phyloP scores from a whole-genome alignment of 352 stramenopile species.

The Globisporangium cylindrosporum region DNA sequence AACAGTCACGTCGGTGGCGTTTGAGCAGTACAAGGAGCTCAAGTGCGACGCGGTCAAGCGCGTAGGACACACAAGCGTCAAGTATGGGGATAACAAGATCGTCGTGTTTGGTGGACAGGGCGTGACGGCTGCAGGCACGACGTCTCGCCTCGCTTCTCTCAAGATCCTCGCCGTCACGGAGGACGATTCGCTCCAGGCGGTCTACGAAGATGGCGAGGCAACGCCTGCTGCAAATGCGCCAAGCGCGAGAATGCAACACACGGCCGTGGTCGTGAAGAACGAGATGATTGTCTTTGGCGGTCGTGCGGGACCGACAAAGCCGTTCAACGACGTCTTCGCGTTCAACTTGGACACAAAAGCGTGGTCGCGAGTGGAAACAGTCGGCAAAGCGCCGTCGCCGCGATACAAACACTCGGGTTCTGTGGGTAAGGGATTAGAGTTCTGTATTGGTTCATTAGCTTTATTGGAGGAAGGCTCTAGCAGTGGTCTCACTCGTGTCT shows the following conservation, averaged over 20 bases:
- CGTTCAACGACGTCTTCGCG: conserved; percentile 61
- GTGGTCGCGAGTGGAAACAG: conserved; percentile 36
- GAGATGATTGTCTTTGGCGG: conserved; percentile 83
- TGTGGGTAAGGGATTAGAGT: conserved; percentile 31
- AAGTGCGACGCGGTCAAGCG: conserved; percentile 39
- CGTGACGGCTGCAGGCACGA: conserved; percentile 46
- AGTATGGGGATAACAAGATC: conserved; percentile 31
- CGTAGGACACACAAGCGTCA: conserved; percentile 61
- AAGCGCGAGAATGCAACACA: conserved; percentile 75
- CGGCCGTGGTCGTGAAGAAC: conserved; percentile 42
- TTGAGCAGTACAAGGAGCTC: conserved; percentile 17
- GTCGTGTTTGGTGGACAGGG: conserved; percentile 76
- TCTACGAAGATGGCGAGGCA: conserved; percentile 18
- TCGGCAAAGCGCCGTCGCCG: conserved; percentile 38
- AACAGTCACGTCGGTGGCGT: conserved; percentile 13
- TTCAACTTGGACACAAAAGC: conserved; percentile 46
- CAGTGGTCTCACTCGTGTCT: not conserved
- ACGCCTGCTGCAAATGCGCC: conserved; percentile 21
- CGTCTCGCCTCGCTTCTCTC: conserved; percentile 56
- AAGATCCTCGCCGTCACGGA: conserved; percentile 26
- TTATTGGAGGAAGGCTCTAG: not conserved
- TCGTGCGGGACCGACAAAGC: conserved; percentile 61
- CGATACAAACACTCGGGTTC: conserved; percentile 76
- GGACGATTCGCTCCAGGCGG: conserved; percentile 29
- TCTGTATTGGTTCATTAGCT: not conserved